These are phyloP conservation scores for Solanum phureja DNA, from an alignment of 257 asterid species.

Conservation along the genomic window DNA sequence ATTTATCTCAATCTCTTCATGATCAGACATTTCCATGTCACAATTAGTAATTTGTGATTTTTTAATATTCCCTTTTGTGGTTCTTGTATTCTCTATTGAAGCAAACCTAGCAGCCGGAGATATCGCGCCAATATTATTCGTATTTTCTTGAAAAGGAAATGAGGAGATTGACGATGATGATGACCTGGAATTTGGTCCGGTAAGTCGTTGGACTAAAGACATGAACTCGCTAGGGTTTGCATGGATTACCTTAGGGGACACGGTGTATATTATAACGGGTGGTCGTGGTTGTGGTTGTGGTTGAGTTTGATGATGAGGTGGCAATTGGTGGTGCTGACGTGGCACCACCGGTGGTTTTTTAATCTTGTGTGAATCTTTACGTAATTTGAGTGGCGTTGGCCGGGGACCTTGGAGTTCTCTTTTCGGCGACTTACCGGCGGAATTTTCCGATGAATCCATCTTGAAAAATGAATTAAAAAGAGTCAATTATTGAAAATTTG, in stretches of 20 bases:
- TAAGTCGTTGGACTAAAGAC: slow-evolving; percentile 85
- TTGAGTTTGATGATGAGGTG: slow-evolving; percentile 16
- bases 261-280: slow-evolving; percentile 83
- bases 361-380: slow-evolving; percentile 79
- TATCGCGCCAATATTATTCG: slow-evolving; percentile 16
- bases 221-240: slow-evolving; percentile 96
- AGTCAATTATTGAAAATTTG: neutral
- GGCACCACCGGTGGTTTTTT: slow-evolving; percentile 65
- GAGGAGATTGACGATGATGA: slow-evolving; percentile 19
- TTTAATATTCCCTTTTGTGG: slow-evolving; percentile 15
- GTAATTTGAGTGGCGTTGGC: slow-evolving; percentile 65
- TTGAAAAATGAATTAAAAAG: neutral
- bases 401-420: slow-evolving; percentile 81
- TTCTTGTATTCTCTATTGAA: slow-evolving; percentile 38
- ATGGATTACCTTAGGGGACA: slow-evolving; percentile 86
- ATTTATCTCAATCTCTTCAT: slow-evolving; percentile 23
- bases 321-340: neutral
- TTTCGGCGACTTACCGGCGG: slow-evolving; percentile 42
- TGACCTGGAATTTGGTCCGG: slow-evolving; percentile 37
- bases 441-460: slow-evolving; percentile 44
- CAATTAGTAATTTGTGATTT: neutral
- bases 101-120: slow-evolving; percentile 90
- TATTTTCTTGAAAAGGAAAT: neutral
- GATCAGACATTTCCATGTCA: slow-evolving; percentile 7
- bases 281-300: slow-evolving; percentile 53